Evolutionary conservation across 2,329 filamentous ascomycete species (phyloP), one percentile per base, ranked within the genome.

Genomic region (Fusarium paranaense): DNA sequence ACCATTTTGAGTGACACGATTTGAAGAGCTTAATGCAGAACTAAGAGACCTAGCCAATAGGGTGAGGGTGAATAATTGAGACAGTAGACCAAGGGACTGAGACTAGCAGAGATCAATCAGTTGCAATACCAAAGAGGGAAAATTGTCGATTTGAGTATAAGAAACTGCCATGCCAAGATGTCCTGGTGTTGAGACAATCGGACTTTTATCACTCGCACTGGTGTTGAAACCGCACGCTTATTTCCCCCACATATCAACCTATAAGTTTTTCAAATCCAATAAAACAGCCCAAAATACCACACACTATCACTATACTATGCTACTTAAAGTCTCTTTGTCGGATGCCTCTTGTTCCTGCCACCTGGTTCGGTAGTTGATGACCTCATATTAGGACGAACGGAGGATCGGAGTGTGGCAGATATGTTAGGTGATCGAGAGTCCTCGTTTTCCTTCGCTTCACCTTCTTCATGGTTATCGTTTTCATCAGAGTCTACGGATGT

Each of bases 111-210:
- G 32, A 58, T 40, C 33, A 58, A 40, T 38, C 20, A 58, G 56
- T 40, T 38, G 56, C 56, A 58, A 47, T 47, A 47, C 22, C 20
- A 47, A 47, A 47, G 20, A 47, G 38, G 37, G 58, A 61, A 32
- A 47, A 61, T 61, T 45, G 27, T 61, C 27, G 37, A 61, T 61
- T 61, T 61, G 27, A 32, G 58, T 61, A 61, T 27, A 58, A 58
- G 56, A 58, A 58, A 10, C 20, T 58, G 56, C 33, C 33, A 58
- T 58, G 56, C 56, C 6, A 58, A 58, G 56, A 38, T 58, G 35
- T 58, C 20, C 56, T 58, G 35, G 56, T 58, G 35, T 58, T 58
- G 8, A 58, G 56, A 58, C 20, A 10, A 47, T 61, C 14, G 40
- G 40, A 58, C 56, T 38, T 58, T 58, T 58, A 58, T 58, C n/a